Conservation (phyloP, 345 rosid species). For the Syzygium oleosum region DNA sequence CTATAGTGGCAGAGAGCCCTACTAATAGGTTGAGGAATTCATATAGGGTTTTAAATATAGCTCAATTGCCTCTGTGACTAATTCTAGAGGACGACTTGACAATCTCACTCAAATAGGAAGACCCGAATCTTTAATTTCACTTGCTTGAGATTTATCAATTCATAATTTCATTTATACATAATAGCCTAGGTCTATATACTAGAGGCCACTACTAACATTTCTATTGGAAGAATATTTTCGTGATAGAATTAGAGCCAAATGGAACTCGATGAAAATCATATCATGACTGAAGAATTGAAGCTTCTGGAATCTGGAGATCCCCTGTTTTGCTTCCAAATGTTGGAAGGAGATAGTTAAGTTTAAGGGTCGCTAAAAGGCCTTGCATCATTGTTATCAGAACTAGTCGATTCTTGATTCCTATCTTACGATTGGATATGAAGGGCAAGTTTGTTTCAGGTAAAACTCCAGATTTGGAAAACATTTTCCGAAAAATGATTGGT, state of each 20-base stretch:
- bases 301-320: background rate
- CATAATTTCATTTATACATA: no score
- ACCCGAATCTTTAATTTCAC: no score
- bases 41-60: no score
- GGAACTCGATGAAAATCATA: background rate
- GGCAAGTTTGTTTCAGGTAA: no score
- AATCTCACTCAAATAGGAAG: no score
- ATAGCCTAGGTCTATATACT: no score
- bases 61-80: background rate
- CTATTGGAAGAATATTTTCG: background rate
- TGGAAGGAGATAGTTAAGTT: background rate
- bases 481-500: no score
- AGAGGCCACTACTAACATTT: no score
- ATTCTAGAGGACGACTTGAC: background rate
- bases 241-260: background rate
- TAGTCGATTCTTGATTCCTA: rapidly evolving
- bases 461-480: no score
- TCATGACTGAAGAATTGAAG: background rate
- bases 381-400: background rate
- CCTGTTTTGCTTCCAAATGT: background rate
- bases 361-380: background rate
- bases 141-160: no score
- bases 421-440: no score
- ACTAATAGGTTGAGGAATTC: background rate
- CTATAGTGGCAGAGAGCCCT: background rate